phyloP scores from a whole-genome alignment of 2,329 filamentous ascomycete genomes.

The Paecilomyces variotii region DNA sequence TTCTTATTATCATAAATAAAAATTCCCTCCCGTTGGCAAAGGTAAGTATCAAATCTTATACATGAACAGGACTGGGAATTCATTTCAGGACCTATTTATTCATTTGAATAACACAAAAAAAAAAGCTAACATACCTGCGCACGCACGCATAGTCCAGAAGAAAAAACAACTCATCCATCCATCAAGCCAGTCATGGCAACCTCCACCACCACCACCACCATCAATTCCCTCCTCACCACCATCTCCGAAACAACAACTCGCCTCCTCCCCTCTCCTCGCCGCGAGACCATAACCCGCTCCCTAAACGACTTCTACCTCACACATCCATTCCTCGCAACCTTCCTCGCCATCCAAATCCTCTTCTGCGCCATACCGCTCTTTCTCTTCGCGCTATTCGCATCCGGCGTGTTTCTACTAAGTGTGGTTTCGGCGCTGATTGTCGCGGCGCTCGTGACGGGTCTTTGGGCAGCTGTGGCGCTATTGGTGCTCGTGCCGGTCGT shows the following conservation, averaged over 20 bases:
- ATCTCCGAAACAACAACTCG: not conserved
- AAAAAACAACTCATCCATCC: not conserved
- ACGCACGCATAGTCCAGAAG: too few relatives aligned
- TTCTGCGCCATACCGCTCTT: conserved; percentile 60
- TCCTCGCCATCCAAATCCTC: conserved; percentile 57
- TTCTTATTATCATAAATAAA: too few relatives aligned
- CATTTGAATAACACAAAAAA: too few relatives aligned
- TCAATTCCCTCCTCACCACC: conserved; percentile 3
- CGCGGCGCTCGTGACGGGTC: conserved; percentile 51
- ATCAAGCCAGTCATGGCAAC: not conserved
- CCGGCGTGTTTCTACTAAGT: conserved; percentile 56
- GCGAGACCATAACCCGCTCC: conserved; percentile 37
- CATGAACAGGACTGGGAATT: too few relatives aligned
- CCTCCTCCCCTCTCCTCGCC: conserved; percentile 1
- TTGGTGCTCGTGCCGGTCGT: conserved; percentile 6
- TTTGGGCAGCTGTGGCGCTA: conserved; percentile 8
- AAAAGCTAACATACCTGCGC: too few relatives aligned
- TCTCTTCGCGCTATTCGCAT: conserved; percentile 59
- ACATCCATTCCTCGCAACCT: conserved; percentile 63
- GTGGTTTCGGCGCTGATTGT: conserved; percentile 52
- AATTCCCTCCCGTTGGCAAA: too few relatives aligned
- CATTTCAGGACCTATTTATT: too few relatives aligned
- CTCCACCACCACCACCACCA: not conserved
- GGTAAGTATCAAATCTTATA: too few relatives aligned
- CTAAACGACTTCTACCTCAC: conserved; percentile 55